Evolutionary conservation across 345 rosid genomes (phyloP), one percentile per base, ranked within the genome.

Genomic region (Lumnitzera racemosa): DNA sequence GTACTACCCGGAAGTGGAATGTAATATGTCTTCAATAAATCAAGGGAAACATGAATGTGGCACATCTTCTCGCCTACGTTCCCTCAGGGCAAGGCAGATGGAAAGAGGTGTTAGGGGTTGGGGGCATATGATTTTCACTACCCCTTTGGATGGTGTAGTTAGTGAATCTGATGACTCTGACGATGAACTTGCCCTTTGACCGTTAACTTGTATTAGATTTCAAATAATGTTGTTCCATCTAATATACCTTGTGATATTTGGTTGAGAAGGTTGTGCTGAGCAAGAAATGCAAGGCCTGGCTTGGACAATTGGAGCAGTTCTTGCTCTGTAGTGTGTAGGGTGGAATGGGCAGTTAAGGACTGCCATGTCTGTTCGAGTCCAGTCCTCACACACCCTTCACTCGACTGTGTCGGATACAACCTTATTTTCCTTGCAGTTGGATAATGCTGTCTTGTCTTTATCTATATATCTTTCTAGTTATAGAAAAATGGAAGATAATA

Each of bases 191-290:
- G 46, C 25, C 24, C 56, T 24, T 50, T 58, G 49, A 51, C 24
- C 50, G 23, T 13, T 49, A 15, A 43, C 12, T 23, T 52, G 50
- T 36, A 9, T 36, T 4, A 36, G 9, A 36, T 5, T 5, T 36
- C 43, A 36, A 36, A 4, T 36, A 36, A 0, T 36, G 9, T 36
- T 36, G 7, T 36, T 36, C 7, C 43, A 7, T 36, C 43, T 36
- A 20, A 36, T 36, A 4, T 36, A 36, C 43, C 43, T 5, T 36
- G 43, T 36, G 7, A 36, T 85, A 73, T 81, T 89, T 67, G 76
- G 79, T 70, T 83, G 92, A 59, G 89, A 67, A 64, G 95, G 90
- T 66, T 86, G 95, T 53, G 76, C 72, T 5, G 90, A 86, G 77
- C 95, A 87, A 56, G 81, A 69, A 59, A 91, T 47, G 29, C 54